Evolutionary conservation across 2,329 filamentous ascomycete genomes (phyloP), one percentile per base, ranked within the genome.

Genomic region (Leptosphaerulina australis): DNA sequence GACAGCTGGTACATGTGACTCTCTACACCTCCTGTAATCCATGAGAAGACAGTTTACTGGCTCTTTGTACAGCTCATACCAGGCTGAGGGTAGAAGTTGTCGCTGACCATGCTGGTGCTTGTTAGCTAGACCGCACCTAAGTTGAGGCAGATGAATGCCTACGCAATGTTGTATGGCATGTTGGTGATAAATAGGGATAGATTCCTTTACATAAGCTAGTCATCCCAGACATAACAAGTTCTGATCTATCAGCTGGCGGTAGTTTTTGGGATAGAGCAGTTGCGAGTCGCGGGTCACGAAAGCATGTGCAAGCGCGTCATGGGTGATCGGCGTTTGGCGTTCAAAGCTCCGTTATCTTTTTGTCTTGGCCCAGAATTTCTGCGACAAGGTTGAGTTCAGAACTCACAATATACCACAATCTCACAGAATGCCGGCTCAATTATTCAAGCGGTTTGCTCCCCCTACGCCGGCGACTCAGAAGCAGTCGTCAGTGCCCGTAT

Each of bases 31-130:
- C 94, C 83, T 82, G 28, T 3, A 29, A 18, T 36, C 33, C 17
- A 62, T 66, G 41, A 70, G 66, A 59, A 38, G 49, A n/a, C 10
- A 43, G 29, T 35, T 26, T 18, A 26, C 21, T 18, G 26, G n/a
- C 31, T 45, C 30, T 36, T 20, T 11, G 11, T 18, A 20, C 28
- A 4, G 14, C 22, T 37, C 74, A 44, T 70, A 80, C 80, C 92
- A 43, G 94, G 93, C 69, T 97, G 93, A 11, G 94, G 94, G 71
- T 95, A 99, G 86, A 99, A 99, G 82, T 96, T 97, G 80, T 99
- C 94, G 83, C 93, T 92, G 73, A 97, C 90, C 94, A 99, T 99
- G 52, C 83, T 86, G 60, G 17, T 17, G 11, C 10, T 28, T 26
- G 37, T 65, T 25, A 66, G 58, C 50, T 44, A 18, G 25, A 10